These are phyloP conservation scores for Ustilaginoidea virens DNA, from an alignment of 2,329 filamentous ascomycete species.

Conservation along the genomic window DNA sequence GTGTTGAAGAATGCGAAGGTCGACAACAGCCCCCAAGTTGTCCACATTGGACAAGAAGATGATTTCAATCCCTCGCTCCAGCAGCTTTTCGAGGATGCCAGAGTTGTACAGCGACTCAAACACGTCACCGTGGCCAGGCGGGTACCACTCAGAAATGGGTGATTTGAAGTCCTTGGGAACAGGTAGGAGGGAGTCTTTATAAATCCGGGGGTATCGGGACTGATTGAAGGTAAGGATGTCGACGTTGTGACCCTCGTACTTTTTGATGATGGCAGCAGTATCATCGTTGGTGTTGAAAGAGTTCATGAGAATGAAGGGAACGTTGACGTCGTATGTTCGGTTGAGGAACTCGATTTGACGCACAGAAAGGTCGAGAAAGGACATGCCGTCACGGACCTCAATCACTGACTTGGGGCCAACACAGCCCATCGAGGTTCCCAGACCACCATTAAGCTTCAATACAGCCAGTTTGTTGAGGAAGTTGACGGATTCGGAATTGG, in stretches of 20 bases:
- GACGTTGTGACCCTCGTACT: conserved; percentile 99
- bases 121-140: conserved; percentile 96
- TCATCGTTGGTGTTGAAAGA: conserved; percentile 99
- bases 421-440: conserved; percentile 98
- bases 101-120: conserved; percentile 99
- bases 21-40: conserved; percentile 94
- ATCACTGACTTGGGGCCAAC: conserved; percentile 99
- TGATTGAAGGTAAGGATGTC: conserved; percentile 99
- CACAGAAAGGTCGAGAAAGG: conserved; percentile 95
- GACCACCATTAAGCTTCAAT: conserved; percentile 97
- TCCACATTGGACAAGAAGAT: conserved; percentile 98
- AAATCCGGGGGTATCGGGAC: conserved; percentile 92
- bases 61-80: conserved; percentile 90
- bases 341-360: conserved; percentile 99
- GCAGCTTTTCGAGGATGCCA: conserved; percentile 89
- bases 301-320: conserved; percentile 99
- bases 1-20: conserved; percentile 96
- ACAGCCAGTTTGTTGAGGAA: conserved; percentile 97
- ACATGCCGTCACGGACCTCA: conserved; percentile 99
- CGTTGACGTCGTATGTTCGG: conserved; percentile 92
- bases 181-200: conserved; percentile 94
- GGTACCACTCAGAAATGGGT: conserved; percentile 92
- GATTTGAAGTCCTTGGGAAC: conserved; percentile 83
- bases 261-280: conserved; percentile 98
- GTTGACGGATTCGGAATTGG: conserved; percentile 77